A percentile compares a stretch with the other conserved stretches of the same genome.
These are phyloP conservation scores for Alternaria conjuncta DNA, from an alignment of 2,329 filamentous ascomycete genomes.

Conservation along the genomic window DNA sequence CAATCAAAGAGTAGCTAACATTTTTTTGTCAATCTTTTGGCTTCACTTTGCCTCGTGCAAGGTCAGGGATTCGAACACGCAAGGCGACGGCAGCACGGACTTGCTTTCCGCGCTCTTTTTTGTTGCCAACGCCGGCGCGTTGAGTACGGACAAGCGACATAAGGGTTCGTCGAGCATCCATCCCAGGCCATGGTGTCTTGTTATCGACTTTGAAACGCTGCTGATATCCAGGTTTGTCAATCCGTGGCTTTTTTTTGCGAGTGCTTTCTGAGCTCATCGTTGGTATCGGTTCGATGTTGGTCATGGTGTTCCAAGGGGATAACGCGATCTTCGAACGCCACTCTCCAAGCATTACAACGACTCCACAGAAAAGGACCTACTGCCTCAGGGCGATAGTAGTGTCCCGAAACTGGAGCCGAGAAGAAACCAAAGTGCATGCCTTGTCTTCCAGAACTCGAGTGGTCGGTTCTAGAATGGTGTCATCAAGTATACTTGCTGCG, in stretches of 20 bases:
- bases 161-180: background rate
- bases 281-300: background rate
- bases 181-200: background rate
- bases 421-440: background rate
- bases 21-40: slow-evolving; percentile 23
- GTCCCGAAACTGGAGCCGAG: background rate
- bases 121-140: background rate
- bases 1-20: slow-evolving; percentile 42
- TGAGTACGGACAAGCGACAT: background rate
- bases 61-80: background rate
- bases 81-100: background rate
- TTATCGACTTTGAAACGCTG: background rate
- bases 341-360: background rate
- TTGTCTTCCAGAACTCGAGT: background rate
- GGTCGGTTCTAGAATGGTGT: background rate
- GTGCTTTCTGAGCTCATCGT: background rate
- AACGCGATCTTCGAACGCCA: background rate
- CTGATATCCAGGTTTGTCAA: background rate
- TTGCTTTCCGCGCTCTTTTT: background rate
- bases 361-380: background rate
- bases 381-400: background rate
- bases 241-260: background rate
- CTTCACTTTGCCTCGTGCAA: background rate
- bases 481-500: background rate
- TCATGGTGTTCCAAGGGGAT: background rate